Evolutionary conservation across 257 asterid species (phyloP), one percentile per base, ranked within the genome.

Genomic region (Forsythia suspensa): DNA sequence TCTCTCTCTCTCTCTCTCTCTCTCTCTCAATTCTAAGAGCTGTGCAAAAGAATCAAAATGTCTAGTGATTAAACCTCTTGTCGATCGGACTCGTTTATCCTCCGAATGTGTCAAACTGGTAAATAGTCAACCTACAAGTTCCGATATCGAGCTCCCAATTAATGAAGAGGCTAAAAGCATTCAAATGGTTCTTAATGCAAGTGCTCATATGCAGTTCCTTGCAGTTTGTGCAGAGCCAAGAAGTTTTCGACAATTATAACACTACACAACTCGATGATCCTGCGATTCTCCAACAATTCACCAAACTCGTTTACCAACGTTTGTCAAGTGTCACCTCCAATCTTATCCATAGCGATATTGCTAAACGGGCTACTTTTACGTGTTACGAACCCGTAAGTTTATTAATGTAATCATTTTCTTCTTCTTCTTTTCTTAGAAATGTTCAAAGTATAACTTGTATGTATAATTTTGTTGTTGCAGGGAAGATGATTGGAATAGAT

Each of bases 401-500:
- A 46, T 18, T 67, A 10, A 29, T 0, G 10, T 34, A 18, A 5
- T 36, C 24, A 0, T 59, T 18, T 15, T 21, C 43, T 11, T 18
- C 55, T 36, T 42, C 10, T 10, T 24, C n/a, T n/a, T 15, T n/a
- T n/a, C 1, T 63, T 79, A 2, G 3, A 24, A 20, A 65, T n/a
- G n/a, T 8, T 55, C n/a, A 3, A 0, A 44, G 55, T 11, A 18
- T 44, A 44, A 70, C 74, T 40, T 70, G 16, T 4, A 6, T n/a
- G 74, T 10, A 11, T 43, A 29, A 37, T 15, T 66, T 6, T 15
- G 79, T 4, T 46, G 78, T 10, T 69, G 71, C 86, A 92, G n/a
- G 97, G 79, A 93, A 63, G 85, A 75, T 63, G 98, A 93, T 80
- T 93, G n/a, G 98, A 87, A 93, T 77, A 84, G 83, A 67, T 90